These are phyloP conservation scores for Silene noctiflora DNA, from an alignment of 179 eudicot species.

Conservation along the genomic window DNA sequence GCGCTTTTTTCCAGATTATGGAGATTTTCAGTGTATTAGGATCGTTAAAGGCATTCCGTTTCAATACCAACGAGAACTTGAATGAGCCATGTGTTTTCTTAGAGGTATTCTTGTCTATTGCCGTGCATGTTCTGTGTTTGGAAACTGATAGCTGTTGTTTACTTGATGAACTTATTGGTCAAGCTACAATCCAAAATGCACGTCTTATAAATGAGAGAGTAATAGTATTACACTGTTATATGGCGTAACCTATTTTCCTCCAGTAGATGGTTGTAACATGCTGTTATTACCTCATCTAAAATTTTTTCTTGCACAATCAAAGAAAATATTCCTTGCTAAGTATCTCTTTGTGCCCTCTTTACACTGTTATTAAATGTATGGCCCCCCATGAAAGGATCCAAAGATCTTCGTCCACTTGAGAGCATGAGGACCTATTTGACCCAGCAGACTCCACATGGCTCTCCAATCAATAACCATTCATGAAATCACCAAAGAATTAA, in stretches of 20 bases:
- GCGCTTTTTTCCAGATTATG: slow-evolving; percentile 56
- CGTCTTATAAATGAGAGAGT: neutral
- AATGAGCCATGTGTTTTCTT: slow-evolving; percentile 63
- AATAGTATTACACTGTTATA: neutral
- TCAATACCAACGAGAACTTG: slow-evolving; percentile 42
- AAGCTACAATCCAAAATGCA: neutral
- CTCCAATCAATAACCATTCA: neutral
- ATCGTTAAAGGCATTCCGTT: slow-evolving; percentile 68
- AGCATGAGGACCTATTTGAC: neutral
- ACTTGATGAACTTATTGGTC: neutral
- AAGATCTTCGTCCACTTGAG: neutral
- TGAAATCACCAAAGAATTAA: neutral
- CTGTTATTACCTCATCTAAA: neutral
- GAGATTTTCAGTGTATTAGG: slow-evolving; percentile 79
- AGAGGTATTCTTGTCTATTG: slow-evolving; percentile 54
- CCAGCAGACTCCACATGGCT: neutral
- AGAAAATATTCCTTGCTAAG: neutral
- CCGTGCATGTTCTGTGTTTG: slow-evolving; percentile 7
- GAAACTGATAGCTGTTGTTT: neutral
- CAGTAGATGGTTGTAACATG: neutral
- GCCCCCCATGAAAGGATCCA: neutral
- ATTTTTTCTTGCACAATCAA: neutral
- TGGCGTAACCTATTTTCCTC: neutral
- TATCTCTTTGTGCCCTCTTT: neutral
- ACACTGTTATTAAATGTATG: neutral